phyloP scores from a whole-genome alignment of 2,329 filamentous ascomycete genomes.

The Arthroderma uncinatum region DNA sequence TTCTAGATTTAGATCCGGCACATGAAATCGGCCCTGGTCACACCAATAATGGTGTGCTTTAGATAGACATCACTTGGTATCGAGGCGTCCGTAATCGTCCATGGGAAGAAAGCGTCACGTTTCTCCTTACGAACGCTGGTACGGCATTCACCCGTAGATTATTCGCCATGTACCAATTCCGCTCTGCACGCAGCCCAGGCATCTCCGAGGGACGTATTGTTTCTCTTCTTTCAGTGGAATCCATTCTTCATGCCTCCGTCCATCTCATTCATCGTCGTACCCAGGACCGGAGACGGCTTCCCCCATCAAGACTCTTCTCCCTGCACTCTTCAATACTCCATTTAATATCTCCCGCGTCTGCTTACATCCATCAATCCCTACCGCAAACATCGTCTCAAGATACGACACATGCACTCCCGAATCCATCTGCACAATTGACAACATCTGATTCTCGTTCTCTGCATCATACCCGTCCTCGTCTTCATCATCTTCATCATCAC shows the following conservation, averaged over 20 bases:
- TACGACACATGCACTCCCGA: constrained; percentile 68
- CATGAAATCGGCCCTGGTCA: too few species aligned
- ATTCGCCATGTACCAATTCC: too few species aligned
- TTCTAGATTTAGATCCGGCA: too few species aligned
- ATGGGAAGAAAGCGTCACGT: too few species aligned
- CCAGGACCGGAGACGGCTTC: constrained; percentile 8
- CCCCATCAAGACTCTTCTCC: constrained; percentile 14
- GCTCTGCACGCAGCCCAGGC: too few species aligned
- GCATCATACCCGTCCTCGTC: constrained; percentile 19
- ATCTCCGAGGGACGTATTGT: too few species aligned
- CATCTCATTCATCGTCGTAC: not conserved
- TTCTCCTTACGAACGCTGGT: too few species aligned
- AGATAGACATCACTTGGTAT: too few species aligned
- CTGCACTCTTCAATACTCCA: constrained; percentile 52
- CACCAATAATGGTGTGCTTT: too few species aligned
- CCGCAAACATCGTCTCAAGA: constrained; percentile 83
- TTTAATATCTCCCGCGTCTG: constrained; percentile 75
- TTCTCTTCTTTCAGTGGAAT: not conserved
- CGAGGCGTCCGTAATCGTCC: too few species aligned
- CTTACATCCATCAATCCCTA: constrained; percentile 84
- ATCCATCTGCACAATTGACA: constrained; percentile 75
- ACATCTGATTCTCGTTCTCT: constrained; percentile 41
- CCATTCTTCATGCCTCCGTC: not conserved
- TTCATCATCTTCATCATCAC: constrained; percentile 53
- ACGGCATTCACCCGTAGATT: too few species aligned